Percentiles rank a stretch among this genome's conserved stretches.
phyloP scores from a whole-genome alignment of 192 early-diverging fungal species.

The Backusella mclennaniae region DNA sequence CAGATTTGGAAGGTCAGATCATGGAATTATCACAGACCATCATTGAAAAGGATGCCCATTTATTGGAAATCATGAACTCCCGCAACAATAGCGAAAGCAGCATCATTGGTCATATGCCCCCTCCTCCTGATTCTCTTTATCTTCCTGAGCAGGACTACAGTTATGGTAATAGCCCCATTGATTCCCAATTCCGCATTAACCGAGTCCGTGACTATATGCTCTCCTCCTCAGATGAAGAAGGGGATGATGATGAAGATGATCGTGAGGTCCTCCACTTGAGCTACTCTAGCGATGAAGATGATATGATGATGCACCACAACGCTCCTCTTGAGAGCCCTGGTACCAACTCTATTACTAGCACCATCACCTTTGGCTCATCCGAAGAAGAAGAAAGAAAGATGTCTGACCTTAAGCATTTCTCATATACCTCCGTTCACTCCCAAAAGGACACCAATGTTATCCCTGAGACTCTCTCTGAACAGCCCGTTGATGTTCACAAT shows the following conservation, averaged over 20 bases:
- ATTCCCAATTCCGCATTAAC: background rate
- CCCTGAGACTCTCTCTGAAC: background rate
- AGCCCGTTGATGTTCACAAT: background rate
- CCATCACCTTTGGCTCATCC: background rate
- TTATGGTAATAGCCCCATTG: background rate
- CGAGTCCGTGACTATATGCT: conserved; percentile 9
- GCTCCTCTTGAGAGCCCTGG: background rate
- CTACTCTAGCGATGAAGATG: conserved; percentile 10
- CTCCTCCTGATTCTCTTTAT: background rate
- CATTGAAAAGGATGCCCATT: conserved; percentile 4
- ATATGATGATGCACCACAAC: background rate
- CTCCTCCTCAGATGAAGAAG: background rate
- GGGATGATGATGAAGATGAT: background rate
- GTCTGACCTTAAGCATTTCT: background rate
- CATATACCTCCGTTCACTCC: conserved; percentile 8
- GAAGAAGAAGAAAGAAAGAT: background rate
- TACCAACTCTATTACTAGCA: background rate
- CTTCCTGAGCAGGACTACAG: background rate
- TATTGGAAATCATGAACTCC: conserved; percentile 6
- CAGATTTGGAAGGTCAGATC: background rate
- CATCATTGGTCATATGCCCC: conserved; percentile 1
- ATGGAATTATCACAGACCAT: conserved; percentile 4
- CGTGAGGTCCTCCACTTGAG: background rate
- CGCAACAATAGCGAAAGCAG: conserved; percentile 12
- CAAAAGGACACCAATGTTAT: background rate